phyloP scores from a whole-genome alignment of 2,329 filamentous ascomycete genomes.

The Beauveria sp. region DNA sequence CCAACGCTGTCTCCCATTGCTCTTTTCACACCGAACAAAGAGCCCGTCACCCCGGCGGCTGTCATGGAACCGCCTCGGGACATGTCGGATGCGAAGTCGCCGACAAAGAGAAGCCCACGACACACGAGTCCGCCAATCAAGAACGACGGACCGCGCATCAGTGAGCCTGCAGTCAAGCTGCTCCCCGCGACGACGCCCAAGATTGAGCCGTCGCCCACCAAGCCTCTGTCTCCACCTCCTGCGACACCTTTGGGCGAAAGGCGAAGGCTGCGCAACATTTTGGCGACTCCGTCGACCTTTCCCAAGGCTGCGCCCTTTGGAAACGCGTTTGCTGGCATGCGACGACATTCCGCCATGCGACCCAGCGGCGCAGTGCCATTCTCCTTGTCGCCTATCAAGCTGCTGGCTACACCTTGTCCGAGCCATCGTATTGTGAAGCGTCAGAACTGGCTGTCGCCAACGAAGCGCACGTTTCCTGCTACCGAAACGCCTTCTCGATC shows the following conservation, averaged over 20 bases:
- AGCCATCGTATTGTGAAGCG: background rate
- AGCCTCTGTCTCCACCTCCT: slow-evolving; percentile 20
- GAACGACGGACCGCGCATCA: slow-evolving; percentile 19
- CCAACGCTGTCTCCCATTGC: background rate
- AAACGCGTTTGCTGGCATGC: slow-evolving; percentile 5
- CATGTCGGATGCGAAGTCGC: slow-evolving; percentile 22
- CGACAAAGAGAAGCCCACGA: slow-evolving; percentile 23
- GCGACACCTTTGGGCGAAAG: slow-evolving; percentile 18
- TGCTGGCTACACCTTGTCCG: slow-evolving; percentile 6
- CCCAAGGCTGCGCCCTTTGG: slow-evolving; percentile 1
- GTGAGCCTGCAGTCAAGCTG: slow-evolving; percentile 23
- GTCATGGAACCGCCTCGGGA: slow-evolving; percentile 17
- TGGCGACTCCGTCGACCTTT: slow-evolving; percentile 4
- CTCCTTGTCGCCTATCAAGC: background rate
- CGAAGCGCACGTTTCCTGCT: background rate
- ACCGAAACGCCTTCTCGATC: background rate
- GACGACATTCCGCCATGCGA: slow-evolving; percentile 1
- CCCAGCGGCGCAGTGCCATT: background rate
- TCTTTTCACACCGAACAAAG: slow-evolving; percentile 9
- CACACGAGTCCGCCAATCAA: slow-evolving; percentile 21
- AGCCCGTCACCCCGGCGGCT: slow-evolving; percentile 21
- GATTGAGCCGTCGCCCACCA: slow-evolving; percentile 23
- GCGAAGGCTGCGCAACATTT: background rate
- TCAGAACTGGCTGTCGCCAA: background rate
- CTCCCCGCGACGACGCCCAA: slow-evolving; percentile 19